Base-by-base conservation (phyloP, 2,329 filamentous ascomycete species). In the Aspergillus pseudonomiae region DNA sequence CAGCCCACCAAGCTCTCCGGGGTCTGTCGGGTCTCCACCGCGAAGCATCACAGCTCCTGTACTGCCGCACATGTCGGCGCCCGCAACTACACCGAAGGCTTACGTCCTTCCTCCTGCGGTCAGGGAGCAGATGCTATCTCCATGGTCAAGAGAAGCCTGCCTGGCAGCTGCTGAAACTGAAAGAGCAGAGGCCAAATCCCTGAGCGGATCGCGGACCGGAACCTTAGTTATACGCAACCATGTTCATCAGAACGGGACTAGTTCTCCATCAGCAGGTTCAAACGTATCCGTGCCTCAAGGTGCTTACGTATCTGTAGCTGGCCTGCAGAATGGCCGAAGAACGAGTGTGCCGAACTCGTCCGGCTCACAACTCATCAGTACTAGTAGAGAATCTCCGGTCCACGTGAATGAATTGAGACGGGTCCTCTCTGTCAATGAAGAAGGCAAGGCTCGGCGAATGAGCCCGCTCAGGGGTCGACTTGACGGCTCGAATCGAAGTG, bases 141-240 rank as follows among this genome's bases (percentile, higher is more conserved):
- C 91, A 55, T 97, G 94, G 94, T 90, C 88, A 45, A 89, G 89
- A 72, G 93, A 96, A 26, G 79, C 83, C 16, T 91, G 91, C 36
- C 81, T 95, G 59, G 86, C 89, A 12, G 83, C 86, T 43, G 84
- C 92, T 56, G 88, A 91, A 63, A 87, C 82, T 63, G 82, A 91
- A 61, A 86, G 84, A 57, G 89, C 89, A 70, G 91, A 89, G 70
- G 87, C 91, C 0, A 86, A 87, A 14, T 96, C 93, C 4, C 80
- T 96, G 60, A 91, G 83, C 60, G 93, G 92, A 26, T 96, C 93
- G 3, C 88, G 87, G 66, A 84, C 86, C 1, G 89, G 86, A 48
- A 91, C 87, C 14, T 60, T 72, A 56, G 68, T 65, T 14, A 62
- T 70, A 53, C 75, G 76, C 63, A 71, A 67, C 63, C 60, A 74